phyloP scores from a whole-genome alignment of 495 filamentous ascomycete species.

The Daldinia loculata region DNA sequence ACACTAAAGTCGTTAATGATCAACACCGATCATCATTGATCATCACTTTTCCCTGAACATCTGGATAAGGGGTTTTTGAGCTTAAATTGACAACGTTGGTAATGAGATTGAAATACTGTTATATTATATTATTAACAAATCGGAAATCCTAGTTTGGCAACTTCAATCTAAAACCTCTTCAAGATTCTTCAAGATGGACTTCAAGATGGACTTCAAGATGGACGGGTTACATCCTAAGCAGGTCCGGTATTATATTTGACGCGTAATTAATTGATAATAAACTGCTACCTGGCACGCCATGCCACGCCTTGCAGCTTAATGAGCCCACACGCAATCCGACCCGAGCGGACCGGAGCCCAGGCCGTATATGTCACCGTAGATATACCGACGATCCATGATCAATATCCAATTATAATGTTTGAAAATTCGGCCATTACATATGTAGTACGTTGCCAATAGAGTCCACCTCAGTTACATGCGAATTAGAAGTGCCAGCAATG shows the following conservation, averaged over 20 bases:
- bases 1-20: constrained; percentile 33
- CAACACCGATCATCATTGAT: constrained; percentile 22
- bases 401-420: constrained; percentile 10
- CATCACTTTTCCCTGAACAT: constrained; percentile 4
- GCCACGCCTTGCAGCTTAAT: constrained; percentile 11
- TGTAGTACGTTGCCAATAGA: constrained; percentile 21
- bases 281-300: constrained; percentile 2
- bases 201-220: neutral
- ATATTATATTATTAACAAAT: no score
- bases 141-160: no score
- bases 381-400: constrained; percentile 11
- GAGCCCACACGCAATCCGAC: constrained; percentile 7
- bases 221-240: constrained; percentile 34
- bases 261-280: constrained; percentile 19
- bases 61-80: constrained; percentile 26
- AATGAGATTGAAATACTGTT: neutral
- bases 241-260: constrained; percentile 19
- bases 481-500: neutral
- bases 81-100: constrained; percentile 29
- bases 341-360: constrained; percentile 10
- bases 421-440: constrained; percentile 1
- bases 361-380: constrained; percentile 12
- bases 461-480: constrained; percentile 12
- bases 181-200: neutral
- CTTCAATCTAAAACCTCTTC: neutral